Percentiles rank a stretch among this genome's conserved stretches.
These are phyloP conservation scores for Globisporangium emineosum DNA, from an alignment of 352 stramenopile species.

Conservation along the genomic window DNA sequence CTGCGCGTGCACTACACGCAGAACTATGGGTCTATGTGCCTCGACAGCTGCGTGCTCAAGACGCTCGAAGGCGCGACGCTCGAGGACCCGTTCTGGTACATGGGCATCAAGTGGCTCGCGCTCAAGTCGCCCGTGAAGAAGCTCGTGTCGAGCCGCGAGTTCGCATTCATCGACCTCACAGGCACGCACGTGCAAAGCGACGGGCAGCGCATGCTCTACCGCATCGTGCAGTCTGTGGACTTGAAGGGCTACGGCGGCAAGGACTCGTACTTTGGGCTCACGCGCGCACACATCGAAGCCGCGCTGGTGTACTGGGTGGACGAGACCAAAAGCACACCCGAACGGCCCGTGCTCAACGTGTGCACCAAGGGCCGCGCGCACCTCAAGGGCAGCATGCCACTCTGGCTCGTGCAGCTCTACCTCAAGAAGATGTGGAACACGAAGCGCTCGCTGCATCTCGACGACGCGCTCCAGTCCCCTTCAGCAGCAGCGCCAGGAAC, in stretches of 20 bases:
- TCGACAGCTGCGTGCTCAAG: constrained; percentile 64
- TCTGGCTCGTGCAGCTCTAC: constrained; percentile 53
- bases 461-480: constrained; percentile 19
- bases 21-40: constrained; percentile 46
- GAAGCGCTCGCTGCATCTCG: constrained; percentile 22
- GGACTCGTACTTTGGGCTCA: constrained; percentile 67
- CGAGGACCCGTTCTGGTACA: constrained; percentile 72
- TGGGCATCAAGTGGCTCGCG: constrained; percentile 75
- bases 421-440: constrained; percentile 59
- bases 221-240: constrained; percentile 59
- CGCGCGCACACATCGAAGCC: constrained; percentile 52
- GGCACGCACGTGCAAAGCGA: constrained; percentile 47
- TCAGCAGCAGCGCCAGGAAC: background rate
- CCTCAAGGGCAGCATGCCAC: constrained; percentile 57
- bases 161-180: constrained; percentile 67
- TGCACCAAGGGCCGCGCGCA: constrained; percentile 55
- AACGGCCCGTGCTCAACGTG: constrained; percentile 42
- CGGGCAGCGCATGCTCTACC: constrained; percentile 58
- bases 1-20: constrained; percentile 33
- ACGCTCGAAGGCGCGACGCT: constrained; percentile 60
- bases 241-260: constrained; percentile 56
- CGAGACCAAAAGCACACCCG: constrained; percentile 1
- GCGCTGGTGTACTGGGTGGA: constrained; percentile 77
- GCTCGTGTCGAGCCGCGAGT: constrained; percentile 61
- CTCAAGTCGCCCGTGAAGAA: constrained; percentile 57